A percentile compares a stretch with the other conserved stretches of the same genome.
Conservation (phyloP, 257 asterid species). For the Lycium ferocissimum region DNA sequence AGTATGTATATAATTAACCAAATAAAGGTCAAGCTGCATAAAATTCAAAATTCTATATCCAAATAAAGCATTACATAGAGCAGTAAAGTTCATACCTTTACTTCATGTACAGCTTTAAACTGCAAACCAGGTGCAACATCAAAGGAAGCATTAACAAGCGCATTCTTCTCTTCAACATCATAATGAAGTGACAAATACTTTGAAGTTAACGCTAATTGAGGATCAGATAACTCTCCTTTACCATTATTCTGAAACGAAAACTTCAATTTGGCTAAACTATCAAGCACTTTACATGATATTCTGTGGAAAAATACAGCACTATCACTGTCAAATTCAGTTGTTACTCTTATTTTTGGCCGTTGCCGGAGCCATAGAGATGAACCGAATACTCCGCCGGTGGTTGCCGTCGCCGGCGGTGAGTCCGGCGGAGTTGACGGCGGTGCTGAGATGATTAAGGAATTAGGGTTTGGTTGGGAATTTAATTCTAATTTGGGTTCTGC, state of each 20-base stretch:
- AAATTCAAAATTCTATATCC: not conserved
- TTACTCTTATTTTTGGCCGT: slow-evolving; percentile 80
- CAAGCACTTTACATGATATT: slow-evolving; percentile 74
- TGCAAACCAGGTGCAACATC: slow-evolving; percentile 66
- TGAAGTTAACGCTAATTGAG: slow-evolving; percentile 71
- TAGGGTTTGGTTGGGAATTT: slow-evolving; percentile 23
- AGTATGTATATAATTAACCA: not conserved
- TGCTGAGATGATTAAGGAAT: not conserved
- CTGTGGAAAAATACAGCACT: slow-evolving; percentile 73
- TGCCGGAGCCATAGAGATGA: slow-evolving; percentile 16
- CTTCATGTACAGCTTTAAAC: slow-evolving; percentile 67
- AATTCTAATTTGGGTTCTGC: slow-evolving; percentile 30
- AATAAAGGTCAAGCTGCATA: not conserved
- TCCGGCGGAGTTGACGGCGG: slow-evolving; percentile 23
- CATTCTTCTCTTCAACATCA: slow-evolving; percentile 81
- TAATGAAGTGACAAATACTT: slow-evolving; percentile 72
- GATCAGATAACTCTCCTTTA: slow-evolving; percentile 79
- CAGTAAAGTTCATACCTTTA: slow-evolving; percentile 53
- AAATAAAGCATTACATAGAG: not conserved
- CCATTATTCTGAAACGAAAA: slow-evolving; percentile 69
- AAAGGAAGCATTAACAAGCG: slow-evolving; percentile 68
- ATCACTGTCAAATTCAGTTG: slow-evolving; percentile 93
- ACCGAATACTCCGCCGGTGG: not conserved
- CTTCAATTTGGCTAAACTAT: slow-evolving; percentile 73
- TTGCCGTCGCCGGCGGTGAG: slow-evolving; percentile 7